Evolutionary conservation across 2,329 filamentous ascomycete genomes (phyloP), one percentile per base, ranked within the genome.

Genomic region (Alternaria rosae): DNA sequence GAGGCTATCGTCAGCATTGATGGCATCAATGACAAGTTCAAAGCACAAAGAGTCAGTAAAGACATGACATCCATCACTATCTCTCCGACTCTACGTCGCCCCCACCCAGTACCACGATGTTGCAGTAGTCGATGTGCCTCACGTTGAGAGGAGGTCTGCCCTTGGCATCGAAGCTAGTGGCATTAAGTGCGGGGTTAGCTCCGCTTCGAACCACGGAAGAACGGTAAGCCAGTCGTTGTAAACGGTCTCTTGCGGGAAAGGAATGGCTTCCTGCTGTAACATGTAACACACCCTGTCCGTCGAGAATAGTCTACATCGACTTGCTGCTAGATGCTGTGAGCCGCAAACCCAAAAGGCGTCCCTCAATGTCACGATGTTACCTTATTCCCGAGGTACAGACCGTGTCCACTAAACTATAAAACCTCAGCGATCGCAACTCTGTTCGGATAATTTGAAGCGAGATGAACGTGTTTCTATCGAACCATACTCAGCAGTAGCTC

Each of bases 111-210:
- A n/a, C 35, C 35, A 26, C 26, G 26, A 26, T 26, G 26, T 26
- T 76, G 70, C 74, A 75, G 66, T 66, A 68, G 69, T 53, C 43
- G 53, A 15, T 52, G 56, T 61, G 61, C 54, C 50, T 64, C 52
- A 51, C 28, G 35, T 53, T 50, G 53, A 64, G 69, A 67, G 68
- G 66, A 67, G 65, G 59, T 57, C 35, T 54, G 26, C 30, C 17
- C 64, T 74, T 72, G 70, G 72, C 69, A 62, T 64, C 61, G 62
- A 69, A 54, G 35, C 68, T 69, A 70, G 54, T 64, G 64, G 38
- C 30, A 44, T 59, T 35, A 61, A 64, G 66, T 71, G 70, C 70
- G 70, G 70, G 70, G 70, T 69, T 67, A 64, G 54, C 54, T 45
- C 54, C 47, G 42, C 56, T 38, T 51, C 28, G 38, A 50, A 54